These are phyloP conservation scores for Phylloporus scabripes DNA, from an alignment of 768 basidiomycete species.

Conservation along the genomic window DNA sequence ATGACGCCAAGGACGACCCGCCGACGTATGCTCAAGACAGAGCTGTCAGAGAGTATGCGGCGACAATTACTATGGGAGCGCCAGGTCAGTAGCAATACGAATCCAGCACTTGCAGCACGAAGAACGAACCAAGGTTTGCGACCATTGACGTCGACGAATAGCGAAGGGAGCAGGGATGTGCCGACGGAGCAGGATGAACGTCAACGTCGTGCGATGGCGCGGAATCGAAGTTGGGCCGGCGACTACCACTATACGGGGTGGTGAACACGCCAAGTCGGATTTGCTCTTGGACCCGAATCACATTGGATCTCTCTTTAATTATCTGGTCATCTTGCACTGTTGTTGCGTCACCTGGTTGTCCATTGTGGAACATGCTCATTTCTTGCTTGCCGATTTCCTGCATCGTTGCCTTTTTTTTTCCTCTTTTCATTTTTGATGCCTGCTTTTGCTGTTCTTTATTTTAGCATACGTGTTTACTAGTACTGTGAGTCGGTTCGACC, in stretches of 20 bases:
- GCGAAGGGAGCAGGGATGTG: slow-evolving; percentile 12
- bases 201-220: slow-evolving; percentile 42
- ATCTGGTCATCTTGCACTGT: slow-evolving; percentile 18
- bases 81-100: slow-evolving; percentile 51
- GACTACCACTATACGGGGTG: slow-evolving; percentile 65
- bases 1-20: slow-evolving; percentile 85
- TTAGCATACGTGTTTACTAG: slow-evolving; percentile 13
- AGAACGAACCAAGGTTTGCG: slow-evolving; percentile 29
- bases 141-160: slow-evolving; percentile 31
- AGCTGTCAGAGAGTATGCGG: slow-evolving; percentile 79
- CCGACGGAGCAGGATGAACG: slow-evolving; percentile 33
- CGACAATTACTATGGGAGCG: slow-evolving; percentile 79
- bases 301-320: slow-evolving; percentile 17
- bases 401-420: slow-evolving; percentile 3
- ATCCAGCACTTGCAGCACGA: slow-evolving; percentile 35
- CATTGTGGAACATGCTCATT: slow-evolving; percentile 18
- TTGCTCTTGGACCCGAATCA: slow-evolving; percentile 6
- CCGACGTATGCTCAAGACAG: slow-evolving; percentile 75
- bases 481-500: background rate
- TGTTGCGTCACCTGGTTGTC: slow-evolving; percentile 15
- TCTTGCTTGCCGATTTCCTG: slow-evolving; percentile 15
- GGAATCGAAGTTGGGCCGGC: slow-evolving; percentile 65
- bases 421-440: slow-evolving; percentile 3
- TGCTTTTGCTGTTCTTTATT: slow-evolving; percentile 11
- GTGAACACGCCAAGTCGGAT: slow-evolving; percentile 32